Evolutionary conservation across 2,329 filamentous ascomycete species (phyloP), one percentile per base, ranked within the genome.

Genomic region (Penicillium polonicum): DNA sequence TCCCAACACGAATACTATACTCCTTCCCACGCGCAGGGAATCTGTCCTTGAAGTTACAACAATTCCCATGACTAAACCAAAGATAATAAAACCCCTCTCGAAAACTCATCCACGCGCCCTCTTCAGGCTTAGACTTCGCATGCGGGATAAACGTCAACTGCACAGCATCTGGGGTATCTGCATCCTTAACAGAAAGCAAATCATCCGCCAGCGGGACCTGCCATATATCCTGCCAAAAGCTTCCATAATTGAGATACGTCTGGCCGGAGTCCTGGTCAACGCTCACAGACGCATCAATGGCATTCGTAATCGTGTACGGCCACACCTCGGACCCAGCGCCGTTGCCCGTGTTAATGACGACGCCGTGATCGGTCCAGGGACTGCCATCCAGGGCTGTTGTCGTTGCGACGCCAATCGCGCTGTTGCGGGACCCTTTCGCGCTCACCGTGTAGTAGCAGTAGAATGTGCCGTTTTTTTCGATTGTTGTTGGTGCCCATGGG

Each of bases 31-130:
- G 59, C 15, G 29, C 25, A 0, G 72, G 73, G 15, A 74, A 68
- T 0, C 59, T 58, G 6, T 59, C 25, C 1, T 62, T n/a, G 38
- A 76, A 72, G 1, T 60, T 58, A 53, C 75, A 76, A 52, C 74
- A 76, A n/a, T 70, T 64, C 13, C 75, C 75, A 55, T 70, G 68
- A 49, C 74, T 76, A 48, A 73, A 75, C 74, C 74, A 77, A 21
- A 67, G 38, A 58, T 77, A 77, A 61, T 76, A 77, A 44, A 70
- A 76, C 1, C 69, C 70, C 3, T 65, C 63, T 5, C 60, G 64
- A 27, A 68, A 76, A 46, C 65, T 75, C 65, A 77, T 71, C 55
- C 70, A 76, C 0, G 68, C 66, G 0, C 74, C 74, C 52, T 77
- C 75, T 19, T 68, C 58, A 0, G 73, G 71, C 48, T 66, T 70